Base-by-base conservation (phyloP, 2,329 filamentous ascomycete genomes). In the Talaromyces sp. region DNA sequence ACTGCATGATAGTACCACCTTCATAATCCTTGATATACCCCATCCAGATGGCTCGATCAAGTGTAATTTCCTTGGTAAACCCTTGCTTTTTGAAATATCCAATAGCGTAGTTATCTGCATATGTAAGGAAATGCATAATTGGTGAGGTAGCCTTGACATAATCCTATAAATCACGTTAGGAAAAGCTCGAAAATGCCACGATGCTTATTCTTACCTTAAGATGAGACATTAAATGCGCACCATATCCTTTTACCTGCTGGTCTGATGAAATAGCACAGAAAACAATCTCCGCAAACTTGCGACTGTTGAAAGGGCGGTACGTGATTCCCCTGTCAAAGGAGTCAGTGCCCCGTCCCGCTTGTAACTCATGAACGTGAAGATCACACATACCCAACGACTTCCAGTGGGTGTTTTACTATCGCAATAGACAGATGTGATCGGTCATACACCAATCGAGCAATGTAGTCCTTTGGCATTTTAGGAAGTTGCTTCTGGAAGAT, bases 21-120 rank as follows among this genome's bases (percentile, higher is more conserved):
- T 99, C 94, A 72, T 99, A 99, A 71, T 99, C 94, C 71, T 99
- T 99, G 78, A 99, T 99, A 67, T 97, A 99, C 2, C 94, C 94
- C 94, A 97, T 97, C 94, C 94, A 99, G 3, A 91, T 87, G 2
- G 87, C 86, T 65, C 87, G 89, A 54, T 94, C 89, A 1, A 99
- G 84, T 0, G 92, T 96, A 59, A 99, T 97, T 65, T 99, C 93
- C 71, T 99, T 99, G 1, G 94, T 97, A 69, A 99, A 99, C 0
- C 94, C 94, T 71, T 99, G 94, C 71, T 99, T 99, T 74, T 97
- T 96, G 75, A 99, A 99, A 73, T 97, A 99, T 10, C 94, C 94
- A 61, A 96, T 99, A 35, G 94, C 94, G 68, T 97, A 97, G 73
- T 99, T 99, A 73, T 99, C 94, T 60, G 94, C 94, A 68, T 99